phyloP scores from a whole-genome alignment of 257 asterid species.

The Solanum peruvianum region DNA sequence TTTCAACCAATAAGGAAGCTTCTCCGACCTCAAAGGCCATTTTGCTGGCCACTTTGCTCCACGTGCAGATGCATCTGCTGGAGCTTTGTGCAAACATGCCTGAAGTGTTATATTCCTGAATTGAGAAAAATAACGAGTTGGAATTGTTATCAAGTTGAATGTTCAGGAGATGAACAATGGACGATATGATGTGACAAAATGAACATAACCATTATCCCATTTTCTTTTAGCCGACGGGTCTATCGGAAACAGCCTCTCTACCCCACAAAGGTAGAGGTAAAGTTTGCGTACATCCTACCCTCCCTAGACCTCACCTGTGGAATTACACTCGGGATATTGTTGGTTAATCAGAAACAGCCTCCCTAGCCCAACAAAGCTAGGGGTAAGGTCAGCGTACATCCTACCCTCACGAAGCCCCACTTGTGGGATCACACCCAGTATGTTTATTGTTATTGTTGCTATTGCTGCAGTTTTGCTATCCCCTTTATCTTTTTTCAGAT shows the following conservation, averaged over 20 bases:
- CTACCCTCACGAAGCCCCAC: background rate
- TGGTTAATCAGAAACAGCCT: background rate
- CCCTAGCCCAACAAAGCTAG: background rate
- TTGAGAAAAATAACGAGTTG: background rate
- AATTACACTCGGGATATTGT: background rate
- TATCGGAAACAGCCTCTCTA: background rate
- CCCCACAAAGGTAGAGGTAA: background rate
- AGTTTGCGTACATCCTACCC: background rate
- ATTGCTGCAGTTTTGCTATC: background rate
- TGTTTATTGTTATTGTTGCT: background rate
- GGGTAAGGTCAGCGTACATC: background rate
- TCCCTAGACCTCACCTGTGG: background rate
- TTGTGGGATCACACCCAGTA: background rate
- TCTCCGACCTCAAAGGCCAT: constrained; percentile 10
- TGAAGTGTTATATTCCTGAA: constrained; percentile 4
- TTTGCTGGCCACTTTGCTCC: constrained; percentile 8
- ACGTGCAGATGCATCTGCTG: background rate
- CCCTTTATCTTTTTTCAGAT: background rate
- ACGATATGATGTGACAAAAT: background rate
- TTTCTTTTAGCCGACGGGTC: background rate
- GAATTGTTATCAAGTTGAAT: background rate
- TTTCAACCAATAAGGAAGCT: constrained; percentile 3
- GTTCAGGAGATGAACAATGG: background rate
- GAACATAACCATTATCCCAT: background rate
- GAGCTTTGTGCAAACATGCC: constrained; percentile 9